Evolutionary conservation across 805 yeast genomes (phyloP), one percentile per base, ranked within the genome.

Genomic region (Pichia insulana): DNA sequence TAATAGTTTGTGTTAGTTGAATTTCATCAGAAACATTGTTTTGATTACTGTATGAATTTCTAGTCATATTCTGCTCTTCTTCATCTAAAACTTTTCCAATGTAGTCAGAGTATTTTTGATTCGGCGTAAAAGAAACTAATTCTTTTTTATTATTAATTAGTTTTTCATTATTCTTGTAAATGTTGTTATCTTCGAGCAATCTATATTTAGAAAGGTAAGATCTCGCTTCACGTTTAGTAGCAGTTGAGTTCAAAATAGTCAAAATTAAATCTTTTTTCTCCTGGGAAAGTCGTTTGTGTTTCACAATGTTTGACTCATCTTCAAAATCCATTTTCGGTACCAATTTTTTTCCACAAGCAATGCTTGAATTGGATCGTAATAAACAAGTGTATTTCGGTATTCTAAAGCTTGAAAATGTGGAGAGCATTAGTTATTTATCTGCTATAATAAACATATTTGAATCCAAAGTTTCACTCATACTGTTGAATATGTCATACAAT

Each of bases 201-300:
- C 76, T 72, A 56, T 89, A 90, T 55, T 81, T 84, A 30, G 75
- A 67, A 37, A 90, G 63, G 56, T 89, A 90, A 49, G 81, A 83
- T 48, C 76, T 73, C 5, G 96, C 95, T 56, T 90, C 97, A 46
- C 98, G 69, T 58, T 87, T 89, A 1, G 97, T 90, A 6, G 97
- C 94, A 4, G 97, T 85, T 2, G 96, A 80, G 54, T 81, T 81
- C 44, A 90, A 68, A 19, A 90, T 88, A 2, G 96, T 80, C 15
- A 87, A 65, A n/a, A 90, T 80, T 39, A 90, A 65, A 42, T 84
- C 85, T 50, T 50, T 77, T 78, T 16, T 75, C 73, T 36, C 68
- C 63, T 8, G 74, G 70, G n/a, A 50, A 33, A 19, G 47, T 47
- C 25, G 25, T 36, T 49, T 46, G 42, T 59, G 60, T 40, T 49